Conservation (phyloP, 2,329 filamentous ascomycete genomes). For the Xylaria sp. region DNA sequence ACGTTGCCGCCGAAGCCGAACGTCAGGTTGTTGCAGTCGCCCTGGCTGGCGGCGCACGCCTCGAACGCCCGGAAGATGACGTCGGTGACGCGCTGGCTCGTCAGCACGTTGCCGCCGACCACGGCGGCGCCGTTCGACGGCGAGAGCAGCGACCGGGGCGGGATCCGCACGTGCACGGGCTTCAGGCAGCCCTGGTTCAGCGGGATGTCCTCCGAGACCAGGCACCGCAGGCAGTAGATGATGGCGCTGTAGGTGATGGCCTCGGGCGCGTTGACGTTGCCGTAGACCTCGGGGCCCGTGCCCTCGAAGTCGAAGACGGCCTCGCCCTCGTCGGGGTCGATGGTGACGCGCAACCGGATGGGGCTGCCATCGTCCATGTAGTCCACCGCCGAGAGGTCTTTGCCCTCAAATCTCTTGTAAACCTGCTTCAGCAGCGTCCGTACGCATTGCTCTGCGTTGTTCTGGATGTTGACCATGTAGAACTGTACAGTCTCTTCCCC, state of each 20-base stretch:
- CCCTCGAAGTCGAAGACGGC: constrained; percentile 76
- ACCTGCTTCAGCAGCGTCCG: constrained; percentile 69
- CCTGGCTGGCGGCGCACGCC: constrained; percentile 73
- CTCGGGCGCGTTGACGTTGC: constrained; percentile 74
- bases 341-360: constrained; percentile 70
- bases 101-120: constrained; percentile 77
- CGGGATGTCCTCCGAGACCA: constrained; percentile 76
- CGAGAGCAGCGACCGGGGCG: constrained; percentile 68
- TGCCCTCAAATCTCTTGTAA: constrained; percentile 66
- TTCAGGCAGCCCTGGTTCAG: constrained; percentile 77
- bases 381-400: constrained; percentile 69
- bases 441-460: constrained; percentile 73
- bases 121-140: constrained; percentile 74
- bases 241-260: constrained; percentile 78
- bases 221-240: constrained; percentile 75
- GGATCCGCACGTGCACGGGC: constrained; percentile 70
- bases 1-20: constrained; percentile 75
- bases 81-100: constrained; percentile 74
- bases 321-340: constrained; percentile 71
- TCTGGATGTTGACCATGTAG: constrained; percentile 77
- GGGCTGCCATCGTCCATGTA: constrained; percentile 81
- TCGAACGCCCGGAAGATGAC: constrained; percentile 76
- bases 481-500: constrained; percentile 73
- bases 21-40: constrained; percentile 77
- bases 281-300: constrained; percentile 74